These are phyloP conservation scores for Cryptococcus deneoformans DNA, from an alignment of 1,284 basidiomycete genomes.

Conservation along the genomic window DNA sequence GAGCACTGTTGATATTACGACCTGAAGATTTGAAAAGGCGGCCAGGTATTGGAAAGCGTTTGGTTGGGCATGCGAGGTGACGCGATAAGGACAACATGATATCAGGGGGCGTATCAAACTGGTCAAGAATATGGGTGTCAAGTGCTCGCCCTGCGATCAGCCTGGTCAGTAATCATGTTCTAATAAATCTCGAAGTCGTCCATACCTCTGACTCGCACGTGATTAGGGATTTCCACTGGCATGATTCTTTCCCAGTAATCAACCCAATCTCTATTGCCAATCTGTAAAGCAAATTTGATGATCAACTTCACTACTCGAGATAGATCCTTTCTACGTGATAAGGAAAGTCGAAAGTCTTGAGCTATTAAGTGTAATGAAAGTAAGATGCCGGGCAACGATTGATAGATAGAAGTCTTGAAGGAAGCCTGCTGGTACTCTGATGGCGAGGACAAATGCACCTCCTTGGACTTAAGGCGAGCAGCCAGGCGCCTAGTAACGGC, in stretches of 20 bases:
- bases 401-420: background rate
- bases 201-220: background rate
- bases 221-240: constrained; percentile 50
- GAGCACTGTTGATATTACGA: constrained; percentile 20
- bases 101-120: constrained; percentile 47
- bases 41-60: background rate
- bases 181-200: too few species aligned
- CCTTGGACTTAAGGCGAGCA: constrained; percentile 44
- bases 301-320: constrained; percentile 63
- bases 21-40: background rate
- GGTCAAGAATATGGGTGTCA: constrained; percentile 29
- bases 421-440: background rate
- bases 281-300: constrained; percentile 59
- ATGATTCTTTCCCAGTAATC: constrained; percentile 82
- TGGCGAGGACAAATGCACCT: background rate
- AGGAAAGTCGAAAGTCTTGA: constrained; percentile 54
- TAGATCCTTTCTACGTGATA: constrained; percentile 56
- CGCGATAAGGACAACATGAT: constrained; percentile 44
- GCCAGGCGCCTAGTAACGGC: constrained; percentile 50
- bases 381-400: constrained; percentile 45
- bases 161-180: background rate
- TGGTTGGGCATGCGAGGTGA: constrained; percentile 37
- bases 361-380: constrained; percentile 72
- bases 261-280: constrained; percentile 72
- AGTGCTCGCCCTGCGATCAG: background rate